Evolutionary conservation across 345 rosid species (phyloP).

Genomic region (Zanthoxylum bungeanum): DNA sequence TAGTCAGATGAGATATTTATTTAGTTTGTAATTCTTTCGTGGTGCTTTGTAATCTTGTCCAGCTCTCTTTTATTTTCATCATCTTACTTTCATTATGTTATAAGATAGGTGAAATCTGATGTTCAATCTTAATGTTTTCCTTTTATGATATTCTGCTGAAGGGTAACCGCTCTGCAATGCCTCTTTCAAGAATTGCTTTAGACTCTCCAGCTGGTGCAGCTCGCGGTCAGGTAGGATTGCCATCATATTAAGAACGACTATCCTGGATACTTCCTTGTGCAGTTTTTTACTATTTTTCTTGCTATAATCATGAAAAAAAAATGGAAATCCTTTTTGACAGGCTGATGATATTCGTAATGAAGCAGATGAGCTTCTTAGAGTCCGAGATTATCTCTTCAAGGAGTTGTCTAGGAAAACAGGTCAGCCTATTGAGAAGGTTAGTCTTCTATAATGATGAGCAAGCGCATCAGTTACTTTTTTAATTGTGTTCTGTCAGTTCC

Average conservation of each 20-base stretch:
- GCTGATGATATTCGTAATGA: constrained; percentile 81
- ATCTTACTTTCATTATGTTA: neutral
- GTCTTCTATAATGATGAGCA: constrained; percentile 7
- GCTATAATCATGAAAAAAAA: neutral
- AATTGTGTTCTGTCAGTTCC: neutral
- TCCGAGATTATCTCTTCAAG: constrained; percentile 65
- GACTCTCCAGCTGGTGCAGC: constrained; percentile 78
- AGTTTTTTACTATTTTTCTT: neutral
- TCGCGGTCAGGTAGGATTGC: constrained; percentile 66
- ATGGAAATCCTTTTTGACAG: constrained; percentile 29
- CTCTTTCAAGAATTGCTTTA: constrained; percentile 64
- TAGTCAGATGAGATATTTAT: neutral
- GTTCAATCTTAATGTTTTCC: too few species aligned
- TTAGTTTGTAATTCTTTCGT: neutral
- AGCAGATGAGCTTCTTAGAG: constrained; percentile 77
- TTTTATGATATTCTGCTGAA: constrained; percentile 21
- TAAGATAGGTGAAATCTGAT: neutral
- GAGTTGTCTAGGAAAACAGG: constrained; percentile 83
- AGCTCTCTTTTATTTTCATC: neutral
- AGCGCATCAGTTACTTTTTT: neutral
- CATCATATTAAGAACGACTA: neutral
- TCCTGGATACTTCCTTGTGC: neutral
- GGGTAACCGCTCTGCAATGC: constrained; percentile 77
- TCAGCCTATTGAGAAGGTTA: constrained; percentile 74
- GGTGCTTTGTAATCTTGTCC: neutral